Conservation (phyloP, 2,329 filamentous ascomycete species). For the Aspergillus phoenicis region DNA sequence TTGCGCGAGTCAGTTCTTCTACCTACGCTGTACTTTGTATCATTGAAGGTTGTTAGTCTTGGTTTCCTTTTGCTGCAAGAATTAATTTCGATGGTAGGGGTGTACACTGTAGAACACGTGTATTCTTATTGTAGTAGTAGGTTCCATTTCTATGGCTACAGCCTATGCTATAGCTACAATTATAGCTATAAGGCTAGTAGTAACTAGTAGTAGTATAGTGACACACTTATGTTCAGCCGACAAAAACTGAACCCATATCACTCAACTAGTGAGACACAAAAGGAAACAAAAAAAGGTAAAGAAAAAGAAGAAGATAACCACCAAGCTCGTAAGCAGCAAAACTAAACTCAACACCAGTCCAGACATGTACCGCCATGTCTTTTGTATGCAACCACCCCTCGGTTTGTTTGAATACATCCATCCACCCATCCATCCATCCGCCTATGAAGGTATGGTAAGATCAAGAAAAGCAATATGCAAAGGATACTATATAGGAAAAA, state of each 20-base stretch:
- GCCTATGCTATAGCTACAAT: no score
- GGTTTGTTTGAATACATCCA: constrained; percentile 3
- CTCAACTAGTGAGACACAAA: constrained; percentile 12
- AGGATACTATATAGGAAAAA: background rate
- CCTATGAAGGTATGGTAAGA: background rate
- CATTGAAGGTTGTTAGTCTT: no score
- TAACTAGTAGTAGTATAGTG: no score
- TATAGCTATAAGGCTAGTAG: no score
- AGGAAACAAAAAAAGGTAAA: constrained; percentile 3
- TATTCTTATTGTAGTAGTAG: no score
- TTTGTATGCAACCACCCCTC: constrained; percentile 10
- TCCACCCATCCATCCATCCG: background rate
- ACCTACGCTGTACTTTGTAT: no score
- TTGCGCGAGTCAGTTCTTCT: background rate
- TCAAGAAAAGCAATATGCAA: constrained; percentile 10
- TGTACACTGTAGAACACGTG: no score
- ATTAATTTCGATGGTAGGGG: no score
- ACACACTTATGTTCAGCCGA: no score
- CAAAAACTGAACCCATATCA: no score
- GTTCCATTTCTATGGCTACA: no score
- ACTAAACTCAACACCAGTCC: constrained; percentile 1
- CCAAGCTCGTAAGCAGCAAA: constrained; percentile 1
- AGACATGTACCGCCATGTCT: constrained; percentile 5
- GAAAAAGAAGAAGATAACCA: background rate
- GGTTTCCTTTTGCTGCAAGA: no score